phyloP scores from a whole-genome alignment of 1,139 yeast species.

The Candida labiduridarum region DNA sequence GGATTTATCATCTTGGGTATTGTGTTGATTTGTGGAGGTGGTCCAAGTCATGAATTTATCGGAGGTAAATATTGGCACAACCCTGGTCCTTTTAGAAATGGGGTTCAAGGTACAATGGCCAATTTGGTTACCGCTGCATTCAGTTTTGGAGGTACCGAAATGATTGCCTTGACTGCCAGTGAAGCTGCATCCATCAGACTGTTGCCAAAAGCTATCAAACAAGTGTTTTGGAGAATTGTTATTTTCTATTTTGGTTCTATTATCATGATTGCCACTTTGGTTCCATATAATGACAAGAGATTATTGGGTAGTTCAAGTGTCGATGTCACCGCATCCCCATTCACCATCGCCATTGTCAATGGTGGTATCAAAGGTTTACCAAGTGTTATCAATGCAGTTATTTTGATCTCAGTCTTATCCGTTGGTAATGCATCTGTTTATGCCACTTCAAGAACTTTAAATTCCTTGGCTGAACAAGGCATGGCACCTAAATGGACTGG shows the following conservation, averaged over 20 bases:
- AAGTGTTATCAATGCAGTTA: conserved; percentile 47
- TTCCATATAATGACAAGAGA: conserved; percentile 34
- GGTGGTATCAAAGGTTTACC: conserved; percentile 54
- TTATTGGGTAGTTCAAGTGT: conserved; percentile 33
- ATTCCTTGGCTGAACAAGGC: conserved; percentile 46
- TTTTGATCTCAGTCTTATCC: conserved; percentile 43
- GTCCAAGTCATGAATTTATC: conserved; percentile 37
- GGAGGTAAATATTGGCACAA: conserved; percentile 43
- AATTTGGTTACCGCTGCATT: conserved; percentile 48
- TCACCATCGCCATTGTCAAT: conserved; percentile 46
- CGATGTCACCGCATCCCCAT: conserved; percentile 27
- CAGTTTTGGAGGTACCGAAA: conserved; percentile 45
- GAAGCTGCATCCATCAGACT: conserved; percentile 44
- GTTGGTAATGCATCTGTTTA: conserved; percentile 50
- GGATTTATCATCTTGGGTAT: conserved; percentile 46
- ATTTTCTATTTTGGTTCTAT: conserved; percentile 43
- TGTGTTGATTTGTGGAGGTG: conserved; percentile 46
- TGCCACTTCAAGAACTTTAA: conserved; percentile 46
- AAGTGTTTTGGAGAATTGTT: conserved; percentile 48
- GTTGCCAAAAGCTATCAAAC: conserved; percentile 45
- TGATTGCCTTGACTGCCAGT: conserved; percentile 45
- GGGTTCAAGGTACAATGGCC: conserved; percentile 45
- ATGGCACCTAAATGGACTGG: conserved; percentile 43
- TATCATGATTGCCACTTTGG: conserved; percentile 40
- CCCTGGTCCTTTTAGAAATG: conserved; percentile 47